phyloP scores from a whole-genome alignment of 805 yeast species.

The Citeromyces nyonsensis region DNA sequence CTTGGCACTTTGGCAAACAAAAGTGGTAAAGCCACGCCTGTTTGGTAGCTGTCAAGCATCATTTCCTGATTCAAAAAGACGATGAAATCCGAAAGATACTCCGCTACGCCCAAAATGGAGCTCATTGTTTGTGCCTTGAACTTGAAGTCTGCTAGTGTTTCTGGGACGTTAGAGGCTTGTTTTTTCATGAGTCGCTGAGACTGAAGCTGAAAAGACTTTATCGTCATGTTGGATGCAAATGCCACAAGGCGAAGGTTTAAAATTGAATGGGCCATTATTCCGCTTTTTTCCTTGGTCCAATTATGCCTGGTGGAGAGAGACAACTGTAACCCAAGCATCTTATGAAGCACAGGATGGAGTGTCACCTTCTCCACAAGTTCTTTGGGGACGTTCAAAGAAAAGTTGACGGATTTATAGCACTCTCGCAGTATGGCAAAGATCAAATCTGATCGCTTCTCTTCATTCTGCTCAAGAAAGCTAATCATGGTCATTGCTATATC shows the following conservation, averaged over 20 bases:
- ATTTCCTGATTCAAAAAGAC: conserved; percentile 60
- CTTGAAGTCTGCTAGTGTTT: conserved; percentile 19
- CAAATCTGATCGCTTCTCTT: conserved; percentile 14
- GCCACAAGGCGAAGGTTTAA: conserved; percentile 58
- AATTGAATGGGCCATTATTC: conserved; percentile 41
- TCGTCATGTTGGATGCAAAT: conserved; percentile 49
- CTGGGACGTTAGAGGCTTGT: conserved; percentile 26
- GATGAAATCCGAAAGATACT: conserved; percentile 78
- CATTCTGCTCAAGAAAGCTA: conserved; percentile 15
- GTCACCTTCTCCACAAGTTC: conserved; percentile 67
- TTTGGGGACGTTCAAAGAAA: conserved; percentile 51
- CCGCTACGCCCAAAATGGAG: conserved; percentile 57
- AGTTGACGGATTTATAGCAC: conserved; percentile 60
- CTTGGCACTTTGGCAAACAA: conserved; percentile 58
- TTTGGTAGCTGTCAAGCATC: background rate
- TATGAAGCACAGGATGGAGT: conserved; percentile 66
- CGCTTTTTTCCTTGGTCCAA: conserved; percentile 22
- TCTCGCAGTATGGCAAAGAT: conserved; percentile 37
- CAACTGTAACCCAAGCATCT: conserved; percentile 54
- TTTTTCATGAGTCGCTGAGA: conserved; percentile 43
- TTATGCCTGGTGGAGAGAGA: conserved; percentile 35
- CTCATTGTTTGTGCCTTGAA: conserved; percentile 49
- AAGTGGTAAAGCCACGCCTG: conserved; percentile 33
- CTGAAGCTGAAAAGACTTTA: conserved; percentile 48
- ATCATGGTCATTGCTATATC: conserved; percentile 44